Evolutionary conservation across 202 grass and related monocot genomes (phyloP).

Genomic region (Eragrostis tef): DNA sequence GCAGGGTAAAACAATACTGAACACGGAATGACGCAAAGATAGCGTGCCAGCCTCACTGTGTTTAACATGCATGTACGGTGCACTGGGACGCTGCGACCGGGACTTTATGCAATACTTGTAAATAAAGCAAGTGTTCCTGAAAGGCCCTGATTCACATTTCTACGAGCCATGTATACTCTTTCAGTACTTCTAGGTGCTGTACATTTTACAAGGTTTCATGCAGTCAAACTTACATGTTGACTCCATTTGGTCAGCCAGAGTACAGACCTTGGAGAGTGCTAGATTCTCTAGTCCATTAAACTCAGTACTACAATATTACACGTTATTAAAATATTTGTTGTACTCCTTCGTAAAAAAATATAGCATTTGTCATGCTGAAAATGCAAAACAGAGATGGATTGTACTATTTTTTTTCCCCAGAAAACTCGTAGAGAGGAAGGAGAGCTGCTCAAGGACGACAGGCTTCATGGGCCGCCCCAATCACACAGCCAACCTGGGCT

Average conservation of each 20-base stretch:
- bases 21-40: constrained; percentile 39
- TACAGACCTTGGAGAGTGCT: constrained; percentile 22
- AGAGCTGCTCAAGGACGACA: neutral
- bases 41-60: constrained; percentile 3
- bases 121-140: constrained; percentile 51
- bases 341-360: no score
- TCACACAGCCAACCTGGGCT: neutral
- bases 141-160: constrained; percentile 41
- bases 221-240: constrained; percentile 50
- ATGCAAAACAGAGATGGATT: neutral
- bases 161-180: neutral
- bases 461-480: neutral
- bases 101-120: constrained; percentile 41
- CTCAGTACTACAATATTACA: neutral
- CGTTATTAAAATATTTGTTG: constrained; percentile 1
- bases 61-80: constrained; percentile 29
- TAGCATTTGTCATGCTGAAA: neutral
- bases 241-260: constrained; percentile 46
- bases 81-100: constrained; percentile 26
- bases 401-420: no score
- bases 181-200: constrained; percentile 29
- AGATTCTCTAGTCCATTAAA: constrained; percentile 23
- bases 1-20: neutral
- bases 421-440: neutral
- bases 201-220: constrained; percentile 52